Conservation (phyloP, 2,329 filamentous ascomycete species). For the Aspergillus ruber region DNA sequence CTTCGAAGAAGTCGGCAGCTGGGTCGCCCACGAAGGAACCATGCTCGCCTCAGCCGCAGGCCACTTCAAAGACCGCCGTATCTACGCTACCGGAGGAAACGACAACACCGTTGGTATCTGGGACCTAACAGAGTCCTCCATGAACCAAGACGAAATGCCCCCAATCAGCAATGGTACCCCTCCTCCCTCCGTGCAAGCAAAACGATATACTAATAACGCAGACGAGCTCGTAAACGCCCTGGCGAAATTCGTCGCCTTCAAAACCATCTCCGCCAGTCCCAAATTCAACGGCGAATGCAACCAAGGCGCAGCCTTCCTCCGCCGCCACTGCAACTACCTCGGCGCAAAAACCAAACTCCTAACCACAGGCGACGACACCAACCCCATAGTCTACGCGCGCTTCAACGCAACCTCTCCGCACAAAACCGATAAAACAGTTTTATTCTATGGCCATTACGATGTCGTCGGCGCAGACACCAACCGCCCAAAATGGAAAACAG, state of each 20-base stretch:
- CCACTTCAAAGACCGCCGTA: slow-evolving; percentile 61
- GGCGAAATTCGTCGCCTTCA: slow-evolving; percentile 81
- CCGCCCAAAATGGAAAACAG: slow-evolving; percentile 73
- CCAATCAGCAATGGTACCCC: slow-evolving; percentile 52
- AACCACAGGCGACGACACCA: slow-evolving; percentile 70
- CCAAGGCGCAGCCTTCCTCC: slow-evolving; percentile 82
- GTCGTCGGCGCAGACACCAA: slow-evolving; percentile 85
- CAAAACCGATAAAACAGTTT: slow-evolving; percentile 68
- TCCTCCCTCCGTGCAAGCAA: not conserved
- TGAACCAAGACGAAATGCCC: slow-evolving; percentile 38
- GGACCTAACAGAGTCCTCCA: slow-evolving; percentile 60
- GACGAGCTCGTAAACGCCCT: slow-evolving; percentile 64
- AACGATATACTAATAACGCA: slow-evolving; percentile 19
- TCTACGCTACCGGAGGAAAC: slow-evolving; percentile 92
- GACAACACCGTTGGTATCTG: slow-evolving; percentile 85
- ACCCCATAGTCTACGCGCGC: slow-evolving; percentile 87
- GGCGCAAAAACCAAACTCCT: slow-evolving; percentile 86
- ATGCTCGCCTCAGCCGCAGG: slow-evolving; percentile 78
- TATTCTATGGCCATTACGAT: slow-evolving; percentile 98
- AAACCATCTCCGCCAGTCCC: slow-evolving; percentile 79
- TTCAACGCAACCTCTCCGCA: slow-evolving; percentile 69
- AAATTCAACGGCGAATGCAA: slow-evolving; percentile 89
- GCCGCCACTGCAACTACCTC: slow-evolving; percentile 83
- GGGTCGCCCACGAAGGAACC: slow-evolving; percentile 79
- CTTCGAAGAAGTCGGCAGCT: slow-evolving; percentile 70